Percentiles rank a stretch among this genome's conserved stretches.
These are phyloP conservation scores for Fusarium compactum DNA, from an alignment of 2,329 filamentous ascomycete genomes.

Conservation along the genomic window DNA sequence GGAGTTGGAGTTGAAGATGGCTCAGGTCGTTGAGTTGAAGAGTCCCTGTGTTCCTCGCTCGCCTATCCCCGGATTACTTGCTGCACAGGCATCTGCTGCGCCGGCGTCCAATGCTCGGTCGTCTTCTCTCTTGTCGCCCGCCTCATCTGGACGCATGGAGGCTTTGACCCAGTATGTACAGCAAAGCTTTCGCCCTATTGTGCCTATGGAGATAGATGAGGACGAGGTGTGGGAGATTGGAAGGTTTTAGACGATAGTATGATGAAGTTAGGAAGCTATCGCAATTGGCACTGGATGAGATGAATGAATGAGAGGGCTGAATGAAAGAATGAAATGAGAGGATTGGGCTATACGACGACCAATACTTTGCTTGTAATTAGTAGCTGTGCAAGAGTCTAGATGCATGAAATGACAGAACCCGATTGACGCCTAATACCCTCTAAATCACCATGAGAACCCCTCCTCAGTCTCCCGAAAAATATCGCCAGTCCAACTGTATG, in stretches of 20 bases:
- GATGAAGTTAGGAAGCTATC: not conserved
- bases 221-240: not conserved
- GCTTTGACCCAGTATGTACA: slow-evolving; percentile 5
- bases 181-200: slow-evolving; percentile 4
- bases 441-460: slow-evolving; percentile 27
- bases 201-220: not conserved
- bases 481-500: not conserved
- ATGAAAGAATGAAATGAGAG: too few relatives aligned
- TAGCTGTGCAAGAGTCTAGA: not conserved
- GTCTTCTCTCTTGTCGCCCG: not conserved
- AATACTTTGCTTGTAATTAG: slow-evolving; percentile 14
- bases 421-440: not conserved
- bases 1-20: slow-evolving; percentile 27
- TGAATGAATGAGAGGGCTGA: not conserved
- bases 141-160: not conserved
- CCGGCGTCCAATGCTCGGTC: not conserved
- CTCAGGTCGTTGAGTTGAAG: not conserved
- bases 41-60: not conserved
- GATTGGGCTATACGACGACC: not conserved
- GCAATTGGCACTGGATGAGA: not conserved
- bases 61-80: not conserved
- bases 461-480: slow-evolving; percentile 27
- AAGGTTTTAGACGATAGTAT: not conserved
- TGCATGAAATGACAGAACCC: not conserved
- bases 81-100: not conserved